These are phyloP conservation scores for Amanita pallidorosea DNA, from an alignment of 768 basidiomycete species.

Conservation along the genomic window DNA sequence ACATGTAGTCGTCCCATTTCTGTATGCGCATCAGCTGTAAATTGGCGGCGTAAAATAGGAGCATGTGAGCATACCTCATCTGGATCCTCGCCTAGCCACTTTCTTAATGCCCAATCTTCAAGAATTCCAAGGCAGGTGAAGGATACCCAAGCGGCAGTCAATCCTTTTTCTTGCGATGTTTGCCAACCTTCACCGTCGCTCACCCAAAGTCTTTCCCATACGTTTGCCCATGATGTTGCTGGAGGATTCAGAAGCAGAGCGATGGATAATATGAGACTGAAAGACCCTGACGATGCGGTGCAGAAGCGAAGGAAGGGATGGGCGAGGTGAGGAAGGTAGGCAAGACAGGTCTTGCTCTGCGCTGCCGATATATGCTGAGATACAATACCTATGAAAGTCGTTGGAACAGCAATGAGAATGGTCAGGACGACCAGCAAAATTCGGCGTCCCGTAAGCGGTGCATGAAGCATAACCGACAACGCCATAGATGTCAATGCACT, in stretches of 20 bases:
- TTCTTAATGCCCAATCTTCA: conserved; percentile 44
- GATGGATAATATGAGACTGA: conserved; percentile 42
- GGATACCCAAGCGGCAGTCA: conserved; percentile 46
- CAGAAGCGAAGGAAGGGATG: conserved; percentile 40
- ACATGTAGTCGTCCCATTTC: no score
- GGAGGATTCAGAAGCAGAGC: conserved; percentile 38
- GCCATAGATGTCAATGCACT: conserved; percentile 38
- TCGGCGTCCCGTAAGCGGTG: conserved; percentile 36
- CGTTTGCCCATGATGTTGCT: conserved; percentile 40
- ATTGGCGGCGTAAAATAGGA: no score
- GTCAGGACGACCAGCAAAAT: conserved; percentile 26
- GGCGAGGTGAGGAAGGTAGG: conserved; percentile 18
- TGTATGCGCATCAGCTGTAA: no score
- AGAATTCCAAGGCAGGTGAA: conserved; percentile 35
- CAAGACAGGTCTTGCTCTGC: background rate
- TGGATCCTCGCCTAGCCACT: conserved; percentile 54
- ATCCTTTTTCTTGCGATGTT: conserved; percentile 40
- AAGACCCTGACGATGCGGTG: conserved; percentile 43
- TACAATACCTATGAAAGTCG: conserved; percentile 29
- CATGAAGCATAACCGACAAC: conserved; percentile 44
- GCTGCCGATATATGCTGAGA: conserved; percentile 26
- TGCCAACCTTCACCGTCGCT: conserved; percentile 40
- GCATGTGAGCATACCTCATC: no score
- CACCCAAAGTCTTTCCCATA: conserved; percentile 56
- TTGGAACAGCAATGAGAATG: conserved; percentile 21